Evolutionary conservation across 1,284 basidiomycete genomes (phyloP).

Genomic region (Grifola frondosa): DNA sequence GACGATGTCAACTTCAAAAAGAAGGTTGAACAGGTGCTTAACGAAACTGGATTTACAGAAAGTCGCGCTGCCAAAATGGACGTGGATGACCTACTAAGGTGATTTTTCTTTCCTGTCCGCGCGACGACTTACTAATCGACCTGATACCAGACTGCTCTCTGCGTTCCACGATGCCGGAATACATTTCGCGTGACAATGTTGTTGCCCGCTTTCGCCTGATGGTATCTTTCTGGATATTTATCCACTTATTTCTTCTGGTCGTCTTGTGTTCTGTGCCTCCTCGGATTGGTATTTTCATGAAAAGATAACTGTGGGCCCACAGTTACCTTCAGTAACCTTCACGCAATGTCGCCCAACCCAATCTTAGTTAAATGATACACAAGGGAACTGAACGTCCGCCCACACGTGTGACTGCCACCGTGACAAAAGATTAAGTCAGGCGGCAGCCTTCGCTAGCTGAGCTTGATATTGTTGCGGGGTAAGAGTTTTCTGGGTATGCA

Average conservation of each 20-base stretch:
- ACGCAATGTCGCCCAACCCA: too few species aligned
- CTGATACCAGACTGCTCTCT: conserved; percentile 52
- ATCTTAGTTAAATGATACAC: too few species aligned
- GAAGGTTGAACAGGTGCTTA: conserved; percentile 77
- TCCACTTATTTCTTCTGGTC: background rate
- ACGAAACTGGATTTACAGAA: conserved; percentile 63
- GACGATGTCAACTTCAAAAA: conserved; percentile 71
- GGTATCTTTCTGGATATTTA: background rate
- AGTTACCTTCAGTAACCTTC: too few species aligned
- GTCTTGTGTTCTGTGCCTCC: background rate
- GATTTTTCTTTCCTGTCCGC: conserved; percentile 18
- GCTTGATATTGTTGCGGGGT: conserved; percentile 71
- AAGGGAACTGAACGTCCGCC: too few species aligned
- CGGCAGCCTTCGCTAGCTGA: conserved; percentile 41
- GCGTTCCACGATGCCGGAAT: conserved; percentile 83
- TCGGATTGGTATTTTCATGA: too few species aligned
- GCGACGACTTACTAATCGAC: background rate
- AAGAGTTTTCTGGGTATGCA: conserved; percentile 61
- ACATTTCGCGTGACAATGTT: conserved; percentile 63
- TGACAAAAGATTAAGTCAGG: too few species aligned
- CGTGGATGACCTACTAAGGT: conserved; percentile 78
- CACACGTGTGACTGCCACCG: too few species aligned
- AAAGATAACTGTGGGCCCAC: too few species aligned
- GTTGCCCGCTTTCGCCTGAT: background rate
- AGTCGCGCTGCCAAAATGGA: conserved; percentile 79